Percentiles rank a stretch among this genome's conserved stretches.
Evolutionary conservation across 768 basidiomycete species (phyloP).

Genomic region (Boletus insuetus): DNA sequence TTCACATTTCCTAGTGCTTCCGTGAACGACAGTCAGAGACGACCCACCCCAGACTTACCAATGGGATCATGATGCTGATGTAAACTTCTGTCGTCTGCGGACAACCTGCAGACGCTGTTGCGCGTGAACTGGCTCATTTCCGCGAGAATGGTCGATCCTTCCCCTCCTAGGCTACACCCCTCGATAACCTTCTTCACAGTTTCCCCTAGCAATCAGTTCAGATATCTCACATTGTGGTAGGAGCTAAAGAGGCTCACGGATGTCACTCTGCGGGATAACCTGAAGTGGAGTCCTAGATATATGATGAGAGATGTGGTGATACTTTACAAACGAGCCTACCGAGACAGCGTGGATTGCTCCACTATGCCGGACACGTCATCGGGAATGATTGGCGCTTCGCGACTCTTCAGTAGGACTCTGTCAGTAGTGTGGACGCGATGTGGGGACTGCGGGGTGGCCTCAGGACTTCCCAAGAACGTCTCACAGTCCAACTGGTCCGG

Average conservation of each 20-base stretch:
- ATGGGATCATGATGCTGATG: background rate
- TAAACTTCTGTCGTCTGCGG: background rate
- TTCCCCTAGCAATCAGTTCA: background rate
- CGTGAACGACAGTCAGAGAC: background rate
- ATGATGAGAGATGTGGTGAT: background rate
- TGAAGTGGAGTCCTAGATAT: background rate
- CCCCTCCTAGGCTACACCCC: background rate
- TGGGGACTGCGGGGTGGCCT: background rate
- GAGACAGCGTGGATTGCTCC: background rate
- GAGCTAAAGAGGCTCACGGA: slow-evolving; percentile 16
- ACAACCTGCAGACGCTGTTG: background rate
- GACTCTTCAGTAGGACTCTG: background rate
- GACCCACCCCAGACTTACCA: background rate
- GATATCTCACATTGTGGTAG: background rate
- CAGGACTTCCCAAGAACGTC: too few relatives aligned
- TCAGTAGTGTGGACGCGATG: background rate
- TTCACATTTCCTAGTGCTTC: slow-evolving; percentile 18
- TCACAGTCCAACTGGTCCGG: background rate
- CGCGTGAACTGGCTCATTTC: background rate
- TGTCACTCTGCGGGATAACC: slow-evolving; percentile 36
- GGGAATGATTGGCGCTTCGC: background rate
- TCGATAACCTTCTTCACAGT: background rate
- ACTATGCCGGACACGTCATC: background rate
- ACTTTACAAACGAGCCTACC: background rate
- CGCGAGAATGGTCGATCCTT: background rate